Evolutionary conservation across 306 rosid species (phyloP).

Genomic region (Rubus idaeus): DNA sequence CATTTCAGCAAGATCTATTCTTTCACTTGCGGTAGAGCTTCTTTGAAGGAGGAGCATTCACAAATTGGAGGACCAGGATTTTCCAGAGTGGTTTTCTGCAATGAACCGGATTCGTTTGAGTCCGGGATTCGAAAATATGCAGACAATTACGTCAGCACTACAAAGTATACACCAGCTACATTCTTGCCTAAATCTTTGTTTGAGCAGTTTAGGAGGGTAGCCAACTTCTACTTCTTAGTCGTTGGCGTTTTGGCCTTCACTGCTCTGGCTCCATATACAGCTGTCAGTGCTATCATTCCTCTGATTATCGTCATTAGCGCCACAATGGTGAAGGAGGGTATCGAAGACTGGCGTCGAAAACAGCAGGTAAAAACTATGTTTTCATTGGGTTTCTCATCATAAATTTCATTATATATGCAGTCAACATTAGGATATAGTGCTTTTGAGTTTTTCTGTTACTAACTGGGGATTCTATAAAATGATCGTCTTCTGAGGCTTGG

Average conservation of each 20-base stretch:
- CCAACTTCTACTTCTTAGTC: constrained; percentile 84
- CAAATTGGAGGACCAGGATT: constrained; percentile 77
- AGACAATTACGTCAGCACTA: constrained; percentile 70
- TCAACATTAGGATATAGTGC: neutral
- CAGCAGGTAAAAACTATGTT: constrained; percentile 56
- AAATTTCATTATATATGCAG: neutral
- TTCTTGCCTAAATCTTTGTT: constrained; percentile 91
- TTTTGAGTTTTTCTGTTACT: neutral
- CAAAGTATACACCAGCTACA: constrained; percentile 71
- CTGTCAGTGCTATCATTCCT: constrained; percentile 84
- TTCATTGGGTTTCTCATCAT: constrained; percentile 7
- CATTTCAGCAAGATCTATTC: constrained; percentile 85
- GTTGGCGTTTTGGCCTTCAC: constrained; percentile 75
- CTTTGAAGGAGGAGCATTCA: constrained; percentile 63
- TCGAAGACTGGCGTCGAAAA: constrained; percentile 78
- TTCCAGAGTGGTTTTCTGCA: constrained; percentile 74
- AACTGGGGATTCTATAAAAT: neutral
- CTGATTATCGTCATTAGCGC: constrained; percentile 56
- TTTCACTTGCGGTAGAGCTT: constrained; percentile 60
- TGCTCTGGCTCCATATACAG: constrained; percentile 71
- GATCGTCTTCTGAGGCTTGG: neutral
- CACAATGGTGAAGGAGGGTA: constrained; percentile 81
- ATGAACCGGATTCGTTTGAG: constrained; percentile 60
- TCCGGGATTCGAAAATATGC: constrained; percentile 52
- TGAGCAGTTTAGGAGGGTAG: constrained; percentile 98